A percentile compares a stretch with the other conserved stretches of the same genome.
phyloP scores from a whole-genome alignment of 225 moss, liverwort and hornwort species.

The Pleurozium schreberi region DNA sequence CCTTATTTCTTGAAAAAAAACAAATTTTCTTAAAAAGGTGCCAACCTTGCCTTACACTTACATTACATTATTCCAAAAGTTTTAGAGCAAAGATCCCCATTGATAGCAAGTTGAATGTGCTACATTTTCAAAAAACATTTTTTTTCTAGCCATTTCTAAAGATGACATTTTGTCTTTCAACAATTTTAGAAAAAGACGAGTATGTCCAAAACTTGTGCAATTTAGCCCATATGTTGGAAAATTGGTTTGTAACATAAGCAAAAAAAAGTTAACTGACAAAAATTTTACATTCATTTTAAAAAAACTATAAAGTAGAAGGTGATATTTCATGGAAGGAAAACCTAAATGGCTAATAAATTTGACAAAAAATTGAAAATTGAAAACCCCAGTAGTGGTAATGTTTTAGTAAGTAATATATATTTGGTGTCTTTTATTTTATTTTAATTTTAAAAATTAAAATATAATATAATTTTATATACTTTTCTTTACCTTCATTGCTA shows the following conservation, averaged over 20 bases:
- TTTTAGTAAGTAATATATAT: not conserved
- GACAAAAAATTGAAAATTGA: not conserved
- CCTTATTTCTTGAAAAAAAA: no score
- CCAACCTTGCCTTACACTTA: no score
- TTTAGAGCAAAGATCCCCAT: not conserved
- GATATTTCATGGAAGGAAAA: not conserved
- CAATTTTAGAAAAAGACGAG: accelerated
- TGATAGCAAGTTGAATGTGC: not conserved
- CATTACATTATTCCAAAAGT: not conserved
- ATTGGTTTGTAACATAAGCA: not conserved
- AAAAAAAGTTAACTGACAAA: accelerated
- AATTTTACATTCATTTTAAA: not conserved
- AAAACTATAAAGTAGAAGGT: not conserved
- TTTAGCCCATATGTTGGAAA: not conserved
- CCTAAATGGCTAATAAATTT: not conserved
- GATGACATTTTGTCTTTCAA: not conserved
- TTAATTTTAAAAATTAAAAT: not conserved
- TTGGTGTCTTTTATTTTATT: not conserved
- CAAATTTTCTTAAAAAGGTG: no score
- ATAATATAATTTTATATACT: no score
- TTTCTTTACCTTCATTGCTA: not conserved
- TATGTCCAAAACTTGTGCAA: not conserved
- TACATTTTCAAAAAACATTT: not conserved
- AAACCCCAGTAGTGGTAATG: not conserved
- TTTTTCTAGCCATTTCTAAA: not conserved